These are phyloP conservation scores for Beauveria rudraprayagi DNA, from an alignment of 2,329 filamentous ascomycete species.

Conservation along the genomic window DNA sequence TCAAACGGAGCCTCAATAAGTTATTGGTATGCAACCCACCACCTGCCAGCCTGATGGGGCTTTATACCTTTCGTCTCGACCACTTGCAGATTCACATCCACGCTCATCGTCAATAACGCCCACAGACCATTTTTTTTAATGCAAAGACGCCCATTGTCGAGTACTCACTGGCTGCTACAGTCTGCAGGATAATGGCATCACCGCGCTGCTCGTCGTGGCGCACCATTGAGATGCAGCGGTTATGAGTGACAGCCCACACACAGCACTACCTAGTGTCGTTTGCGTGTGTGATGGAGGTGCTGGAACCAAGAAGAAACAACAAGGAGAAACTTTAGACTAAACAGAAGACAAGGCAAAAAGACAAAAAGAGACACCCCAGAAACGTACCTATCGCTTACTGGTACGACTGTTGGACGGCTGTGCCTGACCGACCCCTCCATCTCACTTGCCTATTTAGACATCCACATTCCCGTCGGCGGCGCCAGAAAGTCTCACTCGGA, in stretches of 20 bases:
- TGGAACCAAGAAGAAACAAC: neutral
- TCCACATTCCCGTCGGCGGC: constrained; percentile 13
- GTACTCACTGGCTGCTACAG: neutral
- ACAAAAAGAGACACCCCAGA: too few species aligned
- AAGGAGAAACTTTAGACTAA: neutral
- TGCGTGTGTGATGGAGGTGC: neutral
- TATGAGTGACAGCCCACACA: neutral
- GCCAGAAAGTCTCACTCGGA: constrained; percentile 7
- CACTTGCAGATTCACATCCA: neutral
- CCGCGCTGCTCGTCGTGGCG: neutral
- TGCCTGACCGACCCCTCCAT: too few species aligned
- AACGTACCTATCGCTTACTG: too few species aligned
- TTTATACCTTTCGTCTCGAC: neutral
- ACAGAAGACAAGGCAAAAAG: neutral
- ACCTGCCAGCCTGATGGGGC: neutral
- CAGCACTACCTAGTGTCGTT: neutral
- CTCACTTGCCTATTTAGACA: constrained; percentile 15
- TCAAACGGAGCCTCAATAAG: neutral
- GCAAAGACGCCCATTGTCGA: neutral
- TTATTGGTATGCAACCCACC: neutral
- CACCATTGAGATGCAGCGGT: neutral
- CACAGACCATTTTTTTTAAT: neutral
- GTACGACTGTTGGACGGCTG: neutral
- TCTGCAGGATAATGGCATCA: neutral
- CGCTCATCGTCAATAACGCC: neutral